phyloP scores from a whole-genome alignment of 1,139 yeast genomes.

The Taiozyma sp. region DNA sequence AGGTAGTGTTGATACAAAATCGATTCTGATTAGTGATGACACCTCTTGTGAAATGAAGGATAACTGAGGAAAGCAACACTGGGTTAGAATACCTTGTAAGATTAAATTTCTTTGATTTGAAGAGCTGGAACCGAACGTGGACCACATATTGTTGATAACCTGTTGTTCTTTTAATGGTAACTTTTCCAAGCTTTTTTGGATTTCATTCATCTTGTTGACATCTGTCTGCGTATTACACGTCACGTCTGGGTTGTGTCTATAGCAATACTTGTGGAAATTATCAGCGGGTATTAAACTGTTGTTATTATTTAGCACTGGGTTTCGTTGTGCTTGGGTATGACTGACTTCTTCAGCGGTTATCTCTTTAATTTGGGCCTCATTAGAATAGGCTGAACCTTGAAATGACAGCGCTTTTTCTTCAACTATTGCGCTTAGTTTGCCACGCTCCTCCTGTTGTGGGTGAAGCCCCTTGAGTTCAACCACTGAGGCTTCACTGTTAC shows the following conservation, averaged over 20 bases:
- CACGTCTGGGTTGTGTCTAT: constrained; percentile 87
- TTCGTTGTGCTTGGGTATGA: background rate
- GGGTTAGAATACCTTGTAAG: constrained; percentile 77
- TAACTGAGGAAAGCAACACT: constrained; percentile 93
- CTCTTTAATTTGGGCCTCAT: background rate
- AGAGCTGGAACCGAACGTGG: constrained; percentile 71
- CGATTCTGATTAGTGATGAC: constrained; percentile 75
- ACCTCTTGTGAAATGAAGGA: constrained; percentile 81
- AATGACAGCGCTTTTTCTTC: background rate
- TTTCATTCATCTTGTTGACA: constrained; percentile 55
- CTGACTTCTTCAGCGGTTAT: background rate
- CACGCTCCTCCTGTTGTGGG: background rate
- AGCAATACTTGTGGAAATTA: constrained; percentile 67
- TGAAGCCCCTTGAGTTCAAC: background rate
- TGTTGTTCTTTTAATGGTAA: constrained; percentile 62
- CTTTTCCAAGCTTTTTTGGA: constrained; percentile 52
- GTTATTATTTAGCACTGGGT: constrained; percentile 4
- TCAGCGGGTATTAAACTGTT: constrained; percentile 28
- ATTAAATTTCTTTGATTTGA: constrained; percentile 66
- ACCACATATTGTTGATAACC: constrained; percentile 74
- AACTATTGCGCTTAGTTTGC: background rate
- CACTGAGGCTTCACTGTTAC: background rate
- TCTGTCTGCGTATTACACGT: constrained; percentile 70
- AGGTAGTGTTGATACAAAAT: constrained; percentile 82
- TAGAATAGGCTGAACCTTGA: background rate